These are phyloP conservation scores for Rhizoctonia solani DNA, from an alignment of 1,284 basidiomycete species.

Conservation along the genomic window DNA sequence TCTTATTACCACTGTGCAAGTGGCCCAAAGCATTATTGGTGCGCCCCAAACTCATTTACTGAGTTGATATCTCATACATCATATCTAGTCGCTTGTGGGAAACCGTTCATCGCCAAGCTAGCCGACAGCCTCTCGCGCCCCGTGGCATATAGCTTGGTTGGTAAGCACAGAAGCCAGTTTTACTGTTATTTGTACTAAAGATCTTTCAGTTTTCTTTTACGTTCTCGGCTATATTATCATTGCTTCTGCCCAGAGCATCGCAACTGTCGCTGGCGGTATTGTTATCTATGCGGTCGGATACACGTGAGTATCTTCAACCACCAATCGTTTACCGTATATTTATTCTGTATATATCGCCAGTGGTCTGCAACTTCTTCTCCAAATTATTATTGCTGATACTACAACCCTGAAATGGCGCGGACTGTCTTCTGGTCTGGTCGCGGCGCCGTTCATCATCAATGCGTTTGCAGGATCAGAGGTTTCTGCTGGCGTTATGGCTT, in stretches of 20 bases:
- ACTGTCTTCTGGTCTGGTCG: slow-evolving; percentile 50
- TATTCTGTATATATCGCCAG: slow-evolving; percentile 42
- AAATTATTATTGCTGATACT: slow-evolving; percentile 55
- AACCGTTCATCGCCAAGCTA: slow-evolving; percentile 58
- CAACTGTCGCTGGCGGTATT: slow-evolving; percentile 51
- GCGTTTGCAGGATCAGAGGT: slow-evolving; percentile 55
- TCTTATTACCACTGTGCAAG: slow-evolving; percentile 67
- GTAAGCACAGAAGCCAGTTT: slow-evolving; percentile 39
- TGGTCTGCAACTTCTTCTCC: slow-evolving; percentile 52
- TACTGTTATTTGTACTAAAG: slow-evolving; percentile 12
- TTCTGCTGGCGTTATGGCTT: slow-evolving; percentile 49
- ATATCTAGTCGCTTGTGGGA: slow-evolving; percentile 55
- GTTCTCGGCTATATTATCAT: slow-evolving; percentile 49
- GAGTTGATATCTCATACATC: slow-evolving; percentile 44
- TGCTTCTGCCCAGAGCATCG: slow-evolving; percentile 50
- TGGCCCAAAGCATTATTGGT: slow-evolving; percentile 54
- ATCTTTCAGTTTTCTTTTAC: slow-evolving; percentile 25
- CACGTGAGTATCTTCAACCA: slow-evolving; percentile 45
- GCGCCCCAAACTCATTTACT: slow-evolving; percentile 41
- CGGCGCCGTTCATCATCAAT: slow-evolving; percentile 51
- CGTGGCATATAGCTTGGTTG: slow-evolving; percentile 49
- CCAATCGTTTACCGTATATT: not conserved
- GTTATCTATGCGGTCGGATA: slow-evolving; percentile 37
- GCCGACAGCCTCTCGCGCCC: slow-evolving; percentile 49
- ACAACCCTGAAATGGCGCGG: slow-evolving; percentile 58